Conservation (phyloP, 768 basidiomycete genomes). For the Leccinellum albellum region DNA sequence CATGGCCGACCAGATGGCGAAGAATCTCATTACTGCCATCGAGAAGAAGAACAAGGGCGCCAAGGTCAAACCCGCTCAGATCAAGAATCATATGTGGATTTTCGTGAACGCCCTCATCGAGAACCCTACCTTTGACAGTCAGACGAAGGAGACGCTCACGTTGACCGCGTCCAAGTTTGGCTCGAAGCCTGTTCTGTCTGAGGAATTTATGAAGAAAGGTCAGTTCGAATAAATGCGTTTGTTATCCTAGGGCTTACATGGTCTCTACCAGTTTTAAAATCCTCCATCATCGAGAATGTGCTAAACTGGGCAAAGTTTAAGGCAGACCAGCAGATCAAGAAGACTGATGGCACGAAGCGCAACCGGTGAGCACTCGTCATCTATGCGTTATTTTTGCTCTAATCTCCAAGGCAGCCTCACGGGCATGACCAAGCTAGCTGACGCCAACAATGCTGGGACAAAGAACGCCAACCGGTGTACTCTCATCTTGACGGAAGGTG, state of each 20-base stretch:
- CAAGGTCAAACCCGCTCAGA: constrained; percentile 87
- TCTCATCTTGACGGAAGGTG: constrained; percentile 96
- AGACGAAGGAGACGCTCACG: constrained; percentile 95
- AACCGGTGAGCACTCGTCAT: constrained; percentile 52
- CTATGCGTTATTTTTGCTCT: background rate
- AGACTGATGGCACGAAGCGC: constrained; percentile 89
- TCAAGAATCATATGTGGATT: constrained; percentile 98
- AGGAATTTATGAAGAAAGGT: constrained; percentile 98
- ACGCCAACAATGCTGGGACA: constrained; percentile 96
- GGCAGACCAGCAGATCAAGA: constrained; percentile 94
- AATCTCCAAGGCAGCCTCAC: constrained; percentile 54
- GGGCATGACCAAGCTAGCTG: constrained; percentile 89
- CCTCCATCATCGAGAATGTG: constrained; percentile 86
- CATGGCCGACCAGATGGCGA: constrained; percentile 86
- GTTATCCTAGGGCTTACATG: constrained; percentile 1
- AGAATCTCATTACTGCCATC: constrained; percentile 75
- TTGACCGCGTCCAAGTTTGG: constrained; percentile 86
- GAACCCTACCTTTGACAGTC: constrained; percentile 98
- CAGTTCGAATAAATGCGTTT: constrained; percentile 12
- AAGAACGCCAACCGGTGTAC: constrained; percentile 79
- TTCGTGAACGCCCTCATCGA: constrained; percentile 95
- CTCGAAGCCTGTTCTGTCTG: constrained; percentile 75
- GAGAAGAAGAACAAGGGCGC: constrained; percentile 97
- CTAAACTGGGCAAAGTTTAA: constrained; percentile 97
- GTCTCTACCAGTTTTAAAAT: constrained; percentile 65